Conservation (phyloP, 345 rosid species). For the Salix caprea region DNA sequence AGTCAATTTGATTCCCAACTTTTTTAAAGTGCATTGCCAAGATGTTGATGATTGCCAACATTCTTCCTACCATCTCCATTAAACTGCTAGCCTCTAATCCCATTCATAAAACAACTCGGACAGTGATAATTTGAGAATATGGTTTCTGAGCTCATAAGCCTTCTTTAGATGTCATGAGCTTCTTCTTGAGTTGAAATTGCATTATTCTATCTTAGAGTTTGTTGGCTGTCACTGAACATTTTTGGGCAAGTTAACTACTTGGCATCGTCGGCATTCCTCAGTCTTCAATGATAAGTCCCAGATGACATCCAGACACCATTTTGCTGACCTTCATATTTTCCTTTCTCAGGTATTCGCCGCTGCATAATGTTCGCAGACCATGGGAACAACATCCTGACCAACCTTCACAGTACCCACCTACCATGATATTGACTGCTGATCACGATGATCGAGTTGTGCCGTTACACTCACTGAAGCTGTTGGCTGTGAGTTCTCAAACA, state of each 20-base stretch:
- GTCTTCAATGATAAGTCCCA: neutral
- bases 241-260: neutral
- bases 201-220: neutral
- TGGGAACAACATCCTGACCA: slow-evolving; percentile 56
- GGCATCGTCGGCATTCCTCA: neutral
- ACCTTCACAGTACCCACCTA: slow-evolving; percentile 68
- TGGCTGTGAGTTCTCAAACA: slow-evolving; percentile 57
- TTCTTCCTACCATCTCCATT: neutral
- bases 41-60: neutral
- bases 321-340: neutral
- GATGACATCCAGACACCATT: neutral
- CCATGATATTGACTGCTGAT: slow-evolving; percentile 93
- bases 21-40: neutral
- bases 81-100: neutral
- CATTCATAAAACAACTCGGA: neutral
- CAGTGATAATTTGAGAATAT: too few species aligned
- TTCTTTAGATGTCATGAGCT: too few species aligned
- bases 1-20: neutral
- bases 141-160: too few species aligned
- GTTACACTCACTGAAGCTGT: slow-evolving; percentile 69
- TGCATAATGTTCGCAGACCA: slow-evolving; percentile 91
- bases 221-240: neutral
- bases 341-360: slow-evolving; percentile 71
- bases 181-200: too few species aligned
- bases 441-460: slow-evolving; percentile 96